These are phyloP conservation scores for Ustilago hordei DNA, from an alignment of 1,284 basidiomycete genomes.

Conservation along the genomic window DNA sequence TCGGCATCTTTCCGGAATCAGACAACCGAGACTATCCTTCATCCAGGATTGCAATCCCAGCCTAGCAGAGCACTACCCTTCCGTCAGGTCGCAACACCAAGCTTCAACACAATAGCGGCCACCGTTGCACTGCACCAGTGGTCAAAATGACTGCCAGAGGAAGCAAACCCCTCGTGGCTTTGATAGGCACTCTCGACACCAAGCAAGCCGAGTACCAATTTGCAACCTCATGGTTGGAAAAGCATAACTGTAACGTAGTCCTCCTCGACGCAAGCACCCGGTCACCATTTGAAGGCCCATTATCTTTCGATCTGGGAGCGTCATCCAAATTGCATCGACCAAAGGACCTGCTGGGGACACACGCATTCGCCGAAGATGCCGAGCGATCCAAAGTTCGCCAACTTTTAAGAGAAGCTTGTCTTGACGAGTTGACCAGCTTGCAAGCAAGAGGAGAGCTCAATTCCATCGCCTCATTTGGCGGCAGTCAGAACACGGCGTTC, in stretches of 20 bases:
- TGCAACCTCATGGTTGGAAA: conserved; percentile 30
- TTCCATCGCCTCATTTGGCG: conserved; percentile 42
- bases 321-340: conserved; percentile 10
- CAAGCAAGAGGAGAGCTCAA: conserved; percentile 15
- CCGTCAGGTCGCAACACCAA: not conserved
- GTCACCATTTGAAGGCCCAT: conserved; percentile 13
- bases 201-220: conserved; percentile 42
- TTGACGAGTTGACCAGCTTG: conserved; percentile 8
- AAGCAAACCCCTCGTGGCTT: conserved; percentile 24
- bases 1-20: conserved; percentile 1
- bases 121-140: not conserved
- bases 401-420: conserved; percentile 20
- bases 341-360: conserved; percentile 19
- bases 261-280: conserved; percentile 33
- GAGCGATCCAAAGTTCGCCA: conserved; percentile 25
- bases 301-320: conserved; percentile 17
- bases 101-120: not conserved
- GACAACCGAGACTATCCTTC: too few species aligned
- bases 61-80: too few species aligned
- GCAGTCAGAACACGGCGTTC: conserved; percentile 44
- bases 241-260: conserved; percentile 25
- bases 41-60: too few species aligned
- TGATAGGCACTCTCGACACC: conserved; percentile 50
- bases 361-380: not conserved
- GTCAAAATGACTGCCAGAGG: conserved; percentile 1